Evolutionary conservation across 2,329 filamentous ascomycete genomes (phyloP).

Genomic region (Thielaviopsis cerberus): DNA sequence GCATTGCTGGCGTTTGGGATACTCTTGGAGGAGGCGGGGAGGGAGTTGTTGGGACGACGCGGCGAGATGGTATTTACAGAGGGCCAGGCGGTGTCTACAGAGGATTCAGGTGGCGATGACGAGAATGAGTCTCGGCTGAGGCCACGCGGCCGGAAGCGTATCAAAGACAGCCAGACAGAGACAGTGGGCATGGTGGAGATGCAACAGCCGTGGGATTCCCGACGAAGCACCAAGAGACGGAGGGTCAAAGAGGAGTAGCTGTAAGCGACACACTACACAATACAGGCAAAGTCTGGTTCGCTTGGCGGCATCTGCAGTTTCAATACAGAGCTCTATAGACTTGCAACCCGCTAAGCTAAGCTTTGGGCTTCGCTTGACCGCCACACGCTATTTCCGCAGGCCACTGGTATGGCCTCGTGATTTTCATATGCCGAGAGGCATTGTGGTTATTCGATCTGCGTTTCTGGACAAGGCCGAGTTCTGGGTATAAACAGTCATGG

Average conservation of each 20-base stretch:
- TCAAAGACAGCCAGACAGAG: not conserved
- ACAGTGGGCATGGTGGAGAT: not conserved
- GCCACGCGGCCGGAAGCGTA: not conserved
- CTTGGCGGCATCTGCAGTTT: no score
- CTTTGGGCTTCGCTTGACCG: no score
- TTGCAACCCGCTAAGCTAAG: no score
- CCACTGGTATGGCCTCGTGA: no score
- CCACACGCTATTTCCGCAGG: no score
- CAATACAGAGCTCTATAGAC: no score
- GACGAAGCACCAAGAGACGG: not conserved
- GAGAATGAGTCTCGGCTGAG: not conserved
- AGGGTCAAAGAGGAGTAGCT: not conserved
- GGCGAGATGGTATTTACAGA: slow-evolving; percentile 60
- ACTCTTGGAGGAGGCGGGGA: slow-evolving; percentile 51
- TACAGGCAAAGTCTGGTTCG: not conserved
- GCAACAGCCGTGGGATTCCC: not conserved
- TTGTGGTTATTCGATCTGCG: no score
- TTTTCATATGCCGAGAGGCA: no score
- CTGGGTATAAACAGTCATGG: no score
- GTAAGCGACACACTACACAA: not conserved
- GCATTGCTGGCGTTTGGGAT: slow-evolving; percentile 59
- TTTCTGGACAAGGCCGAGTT: no score
- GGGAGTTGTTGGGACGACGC: slow-evolving; percentile 39
- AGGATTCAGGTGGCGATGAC: not conserved
- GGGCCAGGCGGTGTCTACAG: slow-evolving; percentile 19